Evolutionary conservation across 2,329 filamentous ascomycete genomes (phyloP).

Genomic region (Cladorrhinum sp.): DNA sequence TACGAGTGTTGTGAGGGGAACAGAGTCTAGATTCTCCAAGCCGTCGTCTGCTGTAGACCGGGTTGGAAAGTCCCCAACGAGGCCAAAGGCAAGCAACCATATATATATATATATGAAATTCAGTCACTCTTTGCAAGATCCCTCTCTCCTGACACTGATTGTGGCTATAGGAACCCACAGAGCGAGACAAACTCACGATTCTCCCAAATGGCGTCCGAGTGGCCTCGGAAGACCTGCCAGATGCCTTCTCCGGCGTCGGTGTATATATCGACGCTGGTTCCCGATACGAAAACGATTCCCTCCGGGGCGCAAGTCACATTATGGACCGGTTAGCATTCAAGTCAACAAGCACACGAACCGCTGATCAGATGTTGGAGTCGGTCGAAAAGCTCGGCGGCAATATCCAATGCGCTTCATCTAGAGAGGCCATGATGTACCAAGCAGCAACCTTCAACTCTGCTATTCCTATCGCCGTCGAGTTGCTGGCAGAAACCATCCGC

Average conservation of each 20-base stretch:
- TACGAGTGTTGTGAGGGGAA: background rate
- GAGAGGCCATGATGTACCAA: slow-evolving; percentile 98
- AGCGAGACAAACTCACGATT: slow-evolving; percentile 83
- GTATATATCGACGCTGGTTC: slow-evolving; percentile 96
- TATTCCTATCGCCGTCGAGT: slow-evolving; percentile 74
- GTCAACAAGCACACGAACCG: slow-evolving; percentile 66
- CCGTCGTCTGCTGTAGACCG: background rate
- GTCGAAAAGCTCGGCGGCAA: slow-evolving; percentile 90
- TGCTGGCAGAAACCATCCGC: slow-evolving; percentile 92
- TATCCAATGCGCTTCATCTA: slow-evolving; percentile 92
- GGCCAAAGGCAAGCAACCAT: slow-evolving; percentile 14
- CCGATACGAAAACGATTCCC: slow-evolving; percentile 79
- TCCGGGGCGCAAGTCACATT: slow-evolving; percentile 91
- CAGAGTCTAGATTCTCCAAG: slow-evolving; percentile 3
- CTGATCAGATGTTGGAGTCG: slow-evolving; percentile 82
- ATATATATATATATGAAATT: background rate
- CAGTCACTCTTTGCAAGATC: background rate
- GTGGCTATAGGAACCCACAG: slow-evolving; percentile 66
- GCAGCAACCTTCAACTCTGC: slow-evolving; percentile 95
- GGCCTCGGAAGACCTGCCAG: slow-evolving; percentile 89
- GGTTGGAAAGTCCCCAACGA: background rate
- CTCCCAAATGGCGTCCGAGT: slow-evolving; percentile 91
- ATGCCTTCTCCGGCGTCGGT: slow-evolving; percentile 90
- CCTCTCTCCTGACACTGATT: background rate
- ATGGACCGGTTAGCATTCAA: slow-evolving; percentile 96